Evolutionary conservation across 148 eudicot species (phyloP), one percentile per base, ranked within the genome.

Genomic region (Camellia japonica): DNA sequence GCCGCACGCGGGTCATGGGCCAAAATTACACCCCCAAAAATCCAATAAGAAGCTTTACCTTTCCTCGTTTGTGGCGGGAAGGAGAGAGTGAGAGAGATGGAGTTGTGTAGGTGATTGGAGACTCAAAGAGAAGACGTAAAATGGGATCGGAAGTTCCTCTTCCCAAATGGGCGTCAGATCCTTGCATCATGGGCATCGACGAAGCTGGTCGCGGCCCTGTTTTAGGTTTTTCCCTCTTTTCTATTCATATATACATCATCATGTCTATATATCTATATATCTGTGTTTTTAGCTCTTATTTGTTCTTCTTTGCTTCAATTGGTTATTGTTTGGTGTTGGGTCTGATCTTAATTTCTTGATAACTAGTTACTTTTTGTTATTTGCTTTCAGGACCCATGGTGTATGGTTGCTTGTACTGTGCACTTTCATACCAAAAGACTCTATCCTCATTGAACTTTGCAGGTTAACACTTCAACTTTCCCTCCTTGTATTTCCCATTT

Each of bases 201-300:
- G 99, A 96, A 89, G 99, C 99, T 83, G 99, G 99, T 42, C 90
- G 99, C 64, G 99, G 99, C 80, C 99, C 99, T 70, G 99, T 93
- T 81, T 87, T 96, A 89, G 99, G 99, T 90, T 83, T 78, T 44
- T 11, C 81, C 75, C 78, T 10, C 49, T 70, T 68, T 63, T 6
- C 38, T 30, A 30, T 30, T 30, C 38, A 30, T 80, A 9, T 55
- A 63, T 16, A 11, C n/a, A 10, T 15, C 3, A 11, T 1, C 76
- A n/a, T 16, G 18, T 20, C 20, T 30, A 15, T 7, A 51, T 44
- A 41, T 19, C 51, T 19, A 20, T 43, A 18, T 18, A 23, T 19
- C 16, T 82, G 65, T 41, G 43, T 16, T 49, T 77, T 67, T 9
- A 7, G 73, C 6, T 30, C 38, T 30, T 30, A 30, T 30, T 30